Evolutionary conservation across 83 land plant genomes (phyloP), one percentile per base, ranked within the genome.

Genomic region (Isoetes engelmannii): DNA sequence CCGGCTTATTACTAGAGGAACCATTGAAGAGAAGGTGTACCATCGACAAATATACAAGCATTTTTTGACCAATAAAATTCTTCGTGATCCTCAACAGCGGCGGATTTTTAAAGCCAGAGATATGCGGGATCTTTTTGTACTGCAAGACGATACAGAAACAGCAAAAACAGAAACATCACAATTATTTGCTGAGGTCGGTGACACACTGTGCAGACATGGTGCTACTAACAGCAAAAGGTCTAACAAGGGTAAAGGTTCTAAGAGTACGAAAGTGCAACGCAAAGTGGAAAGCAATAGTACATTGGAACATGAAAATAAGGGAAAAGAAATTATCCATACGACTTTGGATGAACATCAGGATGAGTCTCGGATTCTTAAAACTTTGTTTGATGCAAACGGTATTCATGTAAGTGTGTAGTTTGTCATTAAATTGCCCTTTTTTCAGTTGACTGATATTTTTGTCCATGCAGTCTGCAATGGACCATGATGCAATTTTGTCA

Each of bases 11-110:
- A 94, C 88, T 4, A 84, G 92, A 49, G 98, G 96, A 65, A 90
- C 98, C 4, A 94, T 94, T 67, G 98, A 94, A 69, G 98, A 94
- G 75, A 94, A 94, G 76, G 84, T 94, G 19, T 94, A 94, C 64
- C 98, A 94, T 57, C 77, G 98, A 47, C 98, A 94, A 73, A 90
- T 94, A 6, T 94, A 94, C 77, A 94, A 94, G 68, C 96, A 90
- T 67, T 94, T 90, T 72, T 82, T 94, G 43, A 90, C 98, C 15
- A 90, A 88, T 69, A 94, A 90, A 77, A 83, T 94, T 55, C 69
- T 94, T 70, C 81, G 84, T 75, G 89, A 94, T 69, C 98, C 96
- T 28, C 86, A 82, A 70, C 98, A 94, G 76, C 82, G 76, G 69
- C 85, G 96, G 59, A 77, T 94, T 68, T 93, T 94, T 57, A 94